Conservation (phyloP, 2,329 filamentous ascomycete species). For the Chlorencoelia australis region DNA sequence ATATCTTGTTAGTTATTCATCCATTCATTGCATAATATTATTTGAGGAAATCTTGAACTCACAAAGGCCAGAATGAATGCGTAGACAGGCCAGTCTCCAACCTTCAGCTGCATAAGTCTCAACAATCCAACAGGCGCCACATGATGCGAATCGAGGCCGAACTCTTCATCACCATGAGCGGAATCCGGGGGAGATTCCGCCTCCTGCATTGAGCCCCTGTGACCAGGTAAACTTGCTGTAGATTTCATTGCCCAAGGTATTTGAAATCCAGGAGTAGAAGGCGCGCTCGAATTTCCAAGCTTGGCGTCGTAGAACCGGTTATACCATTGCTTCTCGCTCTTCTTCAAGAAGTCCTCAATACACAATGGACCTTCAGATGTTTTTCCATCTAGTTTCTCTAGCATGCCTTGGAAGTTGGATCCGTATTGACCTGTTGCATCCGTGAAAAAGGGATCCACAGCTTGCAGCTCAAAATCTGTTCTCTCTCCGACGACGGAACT, state of each 20-base stretch:
- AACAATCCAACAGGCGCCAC: too few species aligned
- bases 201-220: neutral
- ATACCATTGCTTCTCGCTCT: slow-evolving; percentile 59
- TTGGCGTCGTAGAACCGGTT: slow-evolving; percentile 46
- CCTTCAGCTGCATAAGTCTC: slow-evolving; percentile 43
- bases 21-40: too few species aligned
- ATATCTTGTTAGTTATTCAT: too few species aligned
- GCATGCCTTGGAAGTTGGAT: slow-evolving; percentile 44
- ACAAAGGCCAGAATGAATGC: slow-evolving; percentile 43
- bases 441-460: slow-evolving; percentile 57
- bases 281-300: slow-evolving; percentile 31
- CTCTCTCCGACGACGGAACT: slow-evolving; percentile 44
- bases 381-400: slow-evolving; percentile 41
- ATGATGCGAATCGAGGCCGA: too few species aligned
- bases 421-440: slow-evolving; percentile 53
- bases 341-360: slow-evolving; percentile 55
- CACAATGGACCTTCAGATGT: slow-evolving; percentile 49
- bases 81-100: slow-evolving; percentile 55
- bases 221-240: too few species aligned
- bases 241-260: slow-evolving; percentile 18
- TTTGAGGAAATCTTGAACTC: too few species aligned
- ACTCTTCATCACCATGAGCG: too few species aligned
- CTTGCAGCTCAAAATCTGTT: slow-evolving; percentile 51
- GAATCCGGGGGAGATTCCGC: slow-evolving; percentile 36
- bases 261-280: slow-evolving; percentile 1